phyloP scores from a whole-genome alignment of 208 protist species.

The Naegleria lovaniensis region DNA sequence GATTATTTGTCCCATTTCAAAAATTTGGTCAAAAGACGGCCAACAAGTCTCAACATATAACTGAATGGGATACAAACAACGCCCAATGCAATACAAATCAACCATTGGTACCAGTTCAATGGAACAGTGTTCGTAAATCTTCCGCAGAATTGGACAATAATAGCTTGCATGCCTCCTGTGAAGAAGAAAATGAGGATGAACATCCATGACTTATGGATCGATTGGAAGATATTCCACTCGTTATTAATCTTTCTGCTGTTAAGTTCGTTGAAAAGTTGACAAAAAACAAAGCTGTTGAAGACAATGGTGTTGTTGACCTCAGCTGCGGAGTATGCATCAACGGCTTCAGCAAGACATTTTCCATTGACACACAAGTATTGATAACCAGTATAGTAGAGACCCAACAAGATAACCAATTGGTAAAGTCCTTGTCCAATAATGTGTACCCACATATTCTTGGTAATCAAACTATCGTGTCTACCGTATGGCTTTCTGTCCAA shows the following conservation, averaged over 20 bases:
- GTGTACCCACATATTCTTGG: slow-evolving; percentile 16
- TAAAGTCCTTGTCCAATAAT: slow-evolving; percentile 26
- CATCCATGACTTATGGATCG: neutral
- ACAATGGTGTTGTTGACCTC: slow-evolving; percentile 62
- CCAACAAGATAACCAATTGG: slow-evolving; percentile 38
- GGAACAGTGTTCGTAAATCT: slow-evolving; percentile 30
- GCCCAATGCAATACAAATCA: slow-evolving; percentile 29
- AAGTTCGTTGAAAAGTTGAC: slow-evolving; percentile 82
- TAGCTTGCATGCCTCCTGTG: slow-evolving; percentile 20
- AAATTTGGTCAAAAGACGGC: neutral
- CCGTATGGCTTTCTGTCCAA: slow-evolving; percentile 52
- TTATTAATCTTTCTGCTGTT: slow-evolving; percentile 71
- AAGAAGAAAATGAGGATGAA: slow-evolving; percentile 31
- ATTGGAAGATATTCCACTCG: slow-evolving; percentile 11
- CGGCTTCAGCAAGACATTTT: neutral
- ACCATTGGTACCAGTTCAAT: slow-evolving; percentile 33
- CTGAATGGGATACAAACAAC: slow-evolving; percentile 23
- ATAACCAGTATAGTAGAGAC: neutral
- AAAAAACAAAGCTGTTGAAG: slow-evolving; percentile 88
- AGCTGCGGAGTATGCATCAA: neutral
- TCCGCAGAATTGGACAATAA: slow-evolving; percentile 30
- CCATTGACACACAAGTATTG: neutral
- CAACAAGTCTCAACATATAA: neutral
- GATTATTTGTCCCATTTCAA: neutral
- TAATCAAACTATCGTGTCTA: slow-evolving; percentile 34